A percentile compares a stretch with the other conserved stretches of the same genome.
These are phyloP conservation scores for Colletotrichum echinochloae DNA, from an alignment of 2,329 filamentous ascomycete genomes.

Conservation along the genomic window DNA sequence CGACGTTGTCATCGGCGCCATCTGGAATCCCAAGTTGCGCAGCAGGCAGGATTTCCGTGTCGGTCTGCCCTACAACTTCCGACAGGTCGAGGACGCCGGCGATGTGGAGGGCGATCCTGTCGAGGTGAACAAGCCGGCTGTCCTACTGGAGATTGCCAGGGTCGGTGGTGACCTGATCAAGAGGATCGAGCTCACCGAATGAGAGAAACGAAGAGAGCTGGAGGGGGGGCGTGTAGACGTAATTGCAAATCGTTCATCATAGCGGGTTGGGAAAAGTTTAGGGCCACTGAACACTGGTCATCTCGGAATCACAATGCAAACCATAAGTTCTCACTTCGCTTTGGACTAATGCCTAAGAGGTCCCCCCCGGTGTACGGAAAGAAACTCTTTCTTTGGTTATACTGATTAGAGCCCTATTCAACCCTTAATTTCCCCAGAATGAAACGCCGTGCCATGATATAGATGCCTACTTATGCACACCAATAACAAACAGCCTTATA, in stretches of 20 bases:
- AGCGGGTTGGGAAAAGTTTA: conserved; percentile 12
- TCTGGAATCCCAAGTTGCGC: conserved; percentile 70
- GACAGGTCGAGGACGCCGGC: conserved; percentile 41
- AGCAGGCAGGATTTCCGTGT: conserved; percentile 73
- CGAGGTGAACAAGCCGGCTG: conserved; percentile 73
- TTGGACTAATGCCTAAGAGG: not conserved
- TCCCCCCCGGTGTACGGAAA: conserved; percentile 3
- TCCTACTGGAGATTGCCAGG: conserved; percentile 79
- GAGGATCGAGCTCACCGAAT: conserved; percentile 65
- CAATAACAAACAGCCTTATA: conserved; percentile 27
- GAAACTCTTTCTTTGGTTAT: conserved; percentile 31
- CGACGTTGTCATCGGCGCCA: conserved; percentile 64
- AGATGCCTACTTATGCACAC: conserved; percentile 49
- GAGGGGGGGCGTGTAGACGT: not conserved
- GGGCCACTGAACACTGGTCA: not conserved
- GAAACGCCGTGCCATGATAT: conserved; percentile 55
- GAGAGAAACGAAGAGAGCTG: conserved; percentile 19
- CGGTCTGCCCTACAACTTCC: conserved; percentile 74
- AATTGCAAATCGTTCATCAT: not conserved
- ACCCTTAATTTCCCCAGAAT: conserved; percentile 35
- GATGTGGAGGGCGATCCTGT: conserved; percentile 61
- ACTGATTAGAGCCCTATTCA: conserved; percentile 36
- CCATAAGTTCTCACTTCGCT: not conserved
- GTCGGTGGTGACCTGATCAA: conserved; percentile 76
- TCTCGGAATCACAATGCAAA: not conserved